phyloP scores from a whole-genome alignment of 805 yeast species.

The Saccharomyces kudriavzevii region DNA sequence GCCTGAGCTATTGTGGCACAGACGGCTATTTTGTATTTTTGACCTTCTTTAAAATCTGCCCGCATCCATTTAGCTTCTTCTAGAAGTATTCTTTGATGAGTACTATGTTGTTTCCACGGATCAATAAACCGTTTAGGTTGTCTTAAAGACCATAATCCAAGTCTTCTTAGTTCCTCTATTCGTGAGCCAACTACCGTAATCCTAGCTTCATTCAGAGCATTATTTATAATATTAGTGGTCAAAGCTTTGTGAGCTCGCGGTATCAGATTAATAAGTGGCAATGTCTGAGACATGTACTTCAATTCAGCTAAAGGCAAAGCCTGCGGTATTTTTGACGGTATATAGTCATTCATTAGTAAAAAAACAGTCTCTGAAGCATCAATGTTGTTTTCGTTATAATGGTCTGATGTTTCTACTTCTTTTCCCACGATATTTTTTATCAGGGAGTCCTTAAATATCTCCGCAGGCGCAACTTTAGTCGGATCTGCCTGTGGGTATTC shows the following conservation, averaged over 20 bases:
- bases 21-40: slow-evolving; percentile 61
- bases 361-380: slow-evolving; percentile 40
- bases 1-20: slow-evolving; percentile 66
- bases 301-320: slow-evolving; percentile 73
- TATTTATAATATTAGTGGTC: slow-evolving; percentile 76
- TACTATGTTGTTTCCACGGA: slow-evolving; percentile 43
- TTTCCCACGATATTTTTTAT: slow-evolving; percentile 17
- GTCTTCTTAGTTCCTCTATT: slow-evolving; percentile 83
- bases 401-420: slow-evolving; percentile 13
- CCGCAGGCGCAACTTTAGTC: slow-evolving; percentile 9
- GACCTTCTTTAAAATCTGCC: slow-evolving; percentile 61
- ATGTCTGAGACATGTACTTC: slow-evolving; percentile 77
- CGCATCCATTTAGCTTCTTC: slow-evolving; percentile 83
- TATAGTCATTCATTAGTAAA: slow-evolving; percentile 40
- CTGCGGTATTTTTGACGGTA: slow-evolving; percentile 48
- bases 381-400: slow-evolving; percentile 30
- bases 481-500: slow-evolving; percentile 14
- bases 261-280: slow-evolving; percentile 72
- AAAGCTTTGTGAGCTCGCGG: slow-evolving; percentile 82
- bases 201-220: slow-evolving; percentile 82
- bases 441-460: slow-evolving; percentile 5
- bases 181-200: slow-evolving; percentile 82
- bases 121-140: slow-evolving; percentile 70
- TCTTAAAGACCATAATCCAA: slow-evolving; percentile 82
- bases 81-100: slow-evolving; percentile 67